phyloP scores from a whole-genome alignment of 2,329 filamentous ascomycete species.

The Aspergillus pseudotamarii region DNA sequence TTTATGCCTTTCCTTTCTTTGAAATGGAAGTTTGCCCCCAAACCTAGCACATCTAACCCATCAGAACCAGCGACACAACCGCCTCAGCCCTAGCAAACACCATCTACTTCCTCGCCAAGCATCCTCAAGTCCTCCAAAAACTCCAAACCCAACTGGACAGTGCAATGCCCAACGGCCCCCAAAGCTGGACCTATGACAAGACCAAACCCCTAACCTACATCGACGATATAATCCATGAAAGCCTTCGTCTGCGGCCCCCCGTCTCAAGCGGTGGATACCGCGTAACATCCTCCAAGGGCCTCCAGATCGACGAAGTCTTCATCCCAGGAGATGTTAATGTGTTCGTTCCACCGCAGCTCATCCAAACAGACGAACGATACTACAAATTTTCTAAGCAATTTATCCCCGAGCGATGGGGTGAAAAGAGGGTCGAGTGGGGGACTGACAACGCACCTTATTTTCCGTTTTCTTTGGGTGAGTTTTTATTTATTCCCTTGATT shows the following conservation, averaged over 20 bases:
- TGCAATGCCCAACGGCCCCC: constrained; percentile 26
- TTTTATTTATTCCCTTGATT: too few species aligned
- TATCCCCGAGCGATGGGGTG: constrained; percentile 36
- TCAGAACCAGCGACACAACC: constrained; percentile 38
- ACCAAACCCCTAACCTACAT: constrained; percentile 84
- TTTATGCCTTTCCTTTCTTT: too few species aligned
- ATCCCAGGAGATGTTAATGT: constrained; percentile 37
- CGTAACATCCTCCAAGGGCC: constrained; percentile 34
- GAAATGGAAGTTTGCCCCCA: neutral
- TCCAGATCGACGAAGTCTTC: constrained; percentile 31
- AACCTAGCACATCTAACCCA: neutral
- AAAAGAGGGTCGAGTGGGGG: constrained; percentile 20
- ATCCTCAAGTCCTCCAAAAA: constrained; percentile 31
- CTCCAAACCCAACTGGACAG: constrained; percentile 35
- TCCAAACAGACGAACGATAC: constrained; percentile 31
- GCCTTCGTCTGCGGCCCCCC: constrained; percentile 43
- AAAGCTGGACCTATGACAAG: constrained; percentile 66
- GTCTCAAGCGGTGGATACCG: constrained; percentile 33
- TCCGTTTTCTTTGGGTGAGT: constrained; percentile 28
- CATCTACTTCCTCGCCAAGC: constrained; percentile 38
- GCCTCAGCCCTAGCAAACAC: constrained; percentile 31
- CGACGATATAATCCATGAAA: constrained; percentile 69
- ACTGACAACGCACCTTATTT: constrained; percentile 28
- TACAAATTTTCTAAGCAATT: constrained; percentile 27
- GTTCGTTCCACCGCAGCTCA: constrained; percentile 22